phyloP scores from a whole-genome alignment of 2,329 filamentous ascomycete genomes.

The Emergomyces orientalis region DNA sequence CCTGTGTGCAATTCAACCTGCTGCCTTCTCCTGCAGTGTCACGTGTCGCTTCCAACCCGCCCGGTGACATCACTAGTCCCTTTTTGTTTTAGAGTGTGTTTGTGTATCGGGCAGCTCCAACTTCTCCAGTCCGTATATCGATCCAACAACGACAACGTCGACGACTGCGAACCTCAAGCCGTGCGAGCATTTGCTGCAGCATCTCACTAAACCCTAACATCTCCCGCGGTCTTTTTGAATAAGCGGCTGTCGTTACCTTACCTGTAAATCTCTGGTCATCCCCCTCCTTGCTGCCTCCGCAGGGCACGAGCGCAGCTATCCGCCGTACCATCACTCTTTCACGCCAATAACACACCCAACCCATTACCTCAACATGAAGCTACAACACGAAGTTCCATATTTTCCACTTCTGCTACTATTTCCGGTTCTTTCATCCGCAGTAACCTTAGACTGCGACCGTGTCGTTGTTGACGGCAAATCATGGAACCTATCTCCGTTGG shows the following conservation, averaged over 20 bases:
- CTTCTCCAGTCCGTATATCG: background rate
- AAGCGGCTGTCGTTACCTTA: background rate
- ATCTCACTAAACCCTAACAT: background rate
- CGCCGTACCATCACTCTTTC: background rate
- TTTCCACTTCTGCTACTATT: constrained; percentile 17
- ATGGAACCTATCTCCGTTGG: constrained; percentile 23
- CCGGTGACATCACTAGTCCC: constrained; percentile 7
- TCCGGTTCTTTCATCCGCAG: constrained; percentile 13
- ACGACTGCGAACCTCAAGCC: background rate
- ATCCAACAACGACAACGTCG: background rate
- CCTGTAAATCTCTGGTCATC: background rate
- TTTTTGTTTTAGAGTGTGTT: constrained; percentile 1
- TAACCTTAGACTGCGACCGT: constrained; percentile 22
- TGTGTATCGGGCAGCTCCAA: background rate
- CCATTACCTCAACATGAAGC: constrained; percentile 9
- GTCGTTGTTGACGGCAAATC: constrained; percentile 22
- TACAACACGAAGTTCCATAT: constrained; percentile 11
- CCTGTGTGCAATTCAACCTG: too few species aligned
- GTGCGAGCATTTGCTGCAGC: background rate
- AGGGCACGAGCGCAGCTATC: background rate
- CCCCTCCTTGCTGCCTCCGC: background rate
- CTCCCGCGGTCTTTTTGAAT: background rate
- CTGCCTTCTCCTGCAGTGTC: background rate
- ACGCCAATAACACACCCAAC: background rate
- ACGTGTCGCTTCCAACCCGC: background rate